Conservation (phyloP, 257 asterid species). For the Plantago elongata region DNA sequence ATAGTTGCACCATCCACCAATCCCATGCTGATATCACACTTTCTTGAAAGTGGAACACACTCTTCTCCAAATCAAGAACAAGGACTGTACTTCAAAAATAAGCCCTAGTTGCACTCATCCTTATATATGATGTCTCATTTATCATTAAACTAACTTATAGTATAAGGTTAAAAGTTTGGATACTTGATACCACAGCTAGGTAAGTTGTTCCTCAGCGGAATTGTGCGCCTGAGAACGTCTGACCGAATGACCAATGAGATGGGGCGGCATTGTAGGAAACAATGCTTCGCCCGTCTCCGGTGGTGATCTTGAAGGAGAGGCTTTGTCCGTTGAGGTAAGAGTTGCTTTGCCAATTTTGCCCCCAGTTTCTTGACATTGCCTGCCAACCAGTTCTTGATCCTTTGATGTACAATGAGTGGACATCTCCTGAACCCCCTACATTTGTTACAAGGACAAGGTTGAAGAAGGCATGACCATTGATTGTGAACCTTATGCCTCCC, state of each 20-base stretch:
- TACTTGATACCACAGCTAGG: neutral
- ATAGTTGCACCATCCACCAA: constrained; percentile 7
- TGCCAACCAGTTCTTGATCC: constrained; percentile 87
- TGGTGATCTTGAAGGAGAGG: constrained; percentile 67
- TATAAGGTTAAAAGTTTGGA: neutral
- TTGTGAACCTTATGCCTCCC: constrained; percentile 80
- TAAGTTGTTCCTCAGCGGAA: constrained; percentile 34
- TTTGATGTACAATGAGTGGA: constrained; percentile 62
- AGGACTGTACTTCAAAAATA: constrained; percentile 32
- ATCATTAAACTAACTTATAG: constrained; percentile 8
- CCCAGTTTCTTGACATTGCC: constrained; percentile 93
- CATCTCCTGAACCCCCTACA: constrained; percentile 92
- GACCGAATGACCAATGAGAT: constrained; percentile 72
- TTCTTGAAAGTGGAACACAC: constrained; percentile 5
- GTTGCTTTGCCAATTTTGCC: constrained; percentile 94
- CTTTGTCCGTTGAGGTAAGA: constrained; percentile 81
- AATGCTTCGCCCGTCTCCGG: constrained; percentile 70
- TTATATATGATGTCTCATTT: neutral
- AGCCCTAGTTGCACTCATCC: constrained; percentile 21
- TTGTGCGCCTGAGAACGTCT: constrained; percentile 68
- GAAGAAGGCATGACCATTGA: constrained; percentile 84
- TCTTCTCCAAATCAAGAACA: constrained; percentile 16
- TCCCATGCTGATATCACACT: neutral
- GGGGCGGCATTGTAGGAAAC: constrained; percentile 79
- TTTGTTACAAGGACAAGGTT: constrained; percentile 80